Percentiles rank a stretch among this genome's conserved stretches.
These are phyloP conservation scores for Globisporangium lucens DNA, from an alignment of 352 stramenopile genomes.

Conservation along the genomic window DNA sequence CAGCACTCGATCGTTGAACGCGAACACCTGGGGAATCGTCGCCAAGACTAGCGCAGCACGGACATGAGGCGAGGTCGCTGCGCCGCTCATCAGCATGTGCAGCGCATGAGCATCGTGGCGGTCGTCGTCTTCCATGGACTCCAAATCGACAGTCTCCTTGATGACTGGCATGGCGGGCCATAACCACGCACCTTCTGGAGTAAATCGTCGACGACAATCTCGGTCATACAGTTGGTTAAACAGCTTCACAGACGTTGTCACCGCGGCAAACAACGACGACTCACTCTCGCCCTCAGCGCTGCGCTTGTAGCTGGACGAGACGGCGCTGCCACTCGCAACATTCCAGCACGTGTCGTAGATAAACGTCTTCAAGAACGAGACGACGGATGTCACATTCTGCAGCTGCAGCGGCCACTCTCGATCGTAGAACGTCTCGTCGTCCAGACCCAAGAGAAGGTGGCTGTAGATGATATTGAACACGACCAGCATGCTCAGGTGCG, in stretches of 20 bases:
- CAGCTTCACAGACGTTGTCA: slow-evolving; percentile 66
- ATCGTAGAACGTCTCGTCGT: slow-evolving; percentile 76
- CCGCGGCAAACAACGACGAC: slow-evolving; percentile 35
- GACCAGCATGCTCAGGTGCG: slow-evolving; percentile 40
- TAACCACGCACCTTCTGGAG: slow-evolving; percentile 46
- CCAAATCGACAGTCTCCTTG: slow-evolving; percentile 61
- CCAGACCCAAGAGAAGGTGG: slow-evolving; percentile 58
- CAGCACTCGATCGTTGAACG: slow-evolving; percentile 70
- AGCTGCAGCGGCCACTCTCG: slow-evolving; percentile 47
- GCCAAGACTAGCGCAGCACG: slow-evolving; percentile 56
- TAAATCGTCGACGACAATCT: slow-evolving; percentile 53
- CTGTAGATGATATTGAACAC: slow-evolving; percentile 67
- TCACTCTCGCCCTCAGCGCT: slow-evolving; percentile 21
- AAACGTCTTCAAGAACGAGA: slow-evolving; percentile 56
- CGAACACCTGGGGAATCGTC: slow-evolving; percentile 78
- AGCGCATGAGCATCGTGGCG: slow-evolving; percentile 42
- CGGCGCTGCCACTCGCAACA: slow-evolving; percentile 18
- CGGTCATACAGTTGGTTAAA: slow-evolving; percentile 83
- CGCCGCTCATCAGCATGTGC: slow-evolving; percentile 39
- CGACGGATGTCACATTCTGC: slow-evolving; percentile 37
- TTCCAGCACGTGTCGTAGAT: slow-evolving; percentile 75
- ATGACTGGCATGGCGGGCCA: slow-evolving; percentile 71
- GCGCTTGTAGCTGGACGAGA: neutral
- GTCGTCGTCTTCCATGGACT: slow-evolving; percentile 57
- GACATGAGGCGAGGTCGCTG: slow-evolving; percentile 29